These are phyloP conservation scores for Auricularia heimuer DNA, from an alignment of 768 basidiomycete species.

Conservation along the genomic window DNA sequence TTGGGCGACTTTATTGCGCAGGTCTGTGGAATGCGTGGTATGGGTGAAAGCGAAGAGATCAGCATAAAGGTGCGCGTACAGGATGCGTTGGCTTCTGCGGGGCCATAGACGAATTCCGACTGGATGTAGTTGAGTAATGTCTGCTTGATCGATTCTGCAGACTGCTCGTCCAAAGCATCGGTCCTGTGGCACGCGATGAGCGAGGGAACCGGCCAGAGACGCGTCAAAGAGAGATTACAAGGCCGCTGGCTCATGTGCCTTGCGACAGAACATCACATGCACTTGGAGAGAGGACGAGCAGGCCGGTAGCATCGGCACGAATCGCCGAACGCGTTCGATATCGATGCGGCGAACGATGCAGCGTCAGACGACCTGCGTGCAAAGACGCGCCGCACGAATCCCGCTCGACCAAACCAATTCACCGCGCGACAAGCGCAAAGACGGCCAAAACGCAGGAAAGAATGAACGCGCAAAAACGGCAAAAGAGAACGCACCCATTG, in stretches of 20 bases:
- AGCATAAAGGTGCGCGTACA: conserved; percentile 44
- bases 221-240: not conserved
- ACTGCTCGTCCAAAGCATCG: conserved; percentile 17
- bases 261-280: not conserved
- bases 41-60: too few species aligned
- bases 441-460: not conserved
- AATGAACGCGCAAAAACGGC: not conserved
- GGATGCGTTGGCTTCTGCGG: conserved; percentile 68
- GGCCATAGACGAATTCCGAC: conserved; percentile 78
- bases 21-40: conserved; percentile 35
- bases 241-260: too few species aligned
- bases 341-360: not conserved
- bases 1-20: conserved; percentile 93
- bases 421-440: not conserved
- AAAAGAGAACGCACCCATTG: conserved; percentile 49
- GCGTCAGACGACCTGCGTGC: not conserved
- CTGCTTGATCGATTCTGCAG: conserved; percentile 41
- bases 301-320: not conserved
- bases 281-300: not conserved
- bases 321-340: not conserved
- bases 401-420: not conserved
- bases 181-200: conserved; percentile 12
- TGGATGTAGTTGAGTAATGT: conserved; percentile 74
- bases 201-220: not conserved
- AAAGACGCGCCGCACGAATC: not conserved